A percentile compares a stretch with the other conserved stretches of the same genome.
phyloP scores from a whole-genome alignment of 495 filamentous ascomycete genomes.

The Aspergillus wentii region DNA sequence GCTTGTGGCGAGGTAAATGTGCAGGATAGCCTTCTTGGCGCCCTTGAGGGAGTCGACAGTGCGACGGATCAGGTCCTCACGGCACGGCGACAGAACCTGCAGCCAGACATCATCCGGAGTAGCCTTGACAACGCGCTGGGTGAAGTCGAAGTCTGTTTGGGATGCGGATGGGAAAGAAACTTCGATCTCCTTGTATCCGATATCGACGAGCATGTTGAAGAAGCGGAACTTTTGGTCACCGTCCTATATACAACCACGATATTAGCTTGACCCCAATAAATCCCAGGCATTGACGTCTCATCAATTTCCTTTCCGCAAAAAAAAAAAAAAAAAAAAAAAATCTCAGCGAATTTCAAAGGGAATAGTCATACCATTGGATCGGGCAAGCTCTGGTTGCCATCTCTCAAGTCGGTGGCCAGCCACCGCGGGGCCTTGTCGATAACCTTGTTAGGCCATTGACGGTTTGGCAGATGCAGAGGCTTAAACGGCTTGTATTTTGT shows the following conservation, averaged over 20 bases:
- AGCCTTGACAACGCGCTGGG: conserved; percentile 73
- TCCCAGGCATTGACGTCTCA: not conserved
- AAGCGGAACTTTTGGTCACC: conserved; percentile 91
- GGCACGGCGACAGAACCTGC: conserved; percentile 90
- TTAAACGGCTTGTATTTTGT: conserved; percentile 81
- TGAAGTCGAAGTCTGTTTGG: conserved; percentile 95
- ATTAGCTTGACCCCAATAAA: too few relatives aligned
- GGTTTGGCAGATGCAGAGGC: conserved; percentile 74
- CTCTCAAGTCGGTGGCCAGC: conserved; percentile 79
- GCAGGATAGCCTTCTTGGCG: conserved; percentile 91
- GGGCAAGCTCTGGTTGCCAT: conserved; percentile 84
- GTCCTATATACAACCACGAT: conserved; percentile 48
- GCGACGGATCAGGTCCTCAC: conserved; percentile 84
- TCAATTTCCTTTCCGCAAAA: not conserved
- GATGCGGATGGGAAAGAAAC: conserved; percentile 93
- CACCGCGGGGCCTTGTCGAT: conserved; percentile 78
- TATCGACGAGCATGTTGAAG: conserved; percentile 88
- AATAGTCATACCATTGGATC: conserved; percentile 73
- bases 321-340: not conserved
- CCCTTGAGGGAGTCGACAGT: conserved; percentile 89
- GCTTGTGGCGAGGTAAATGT: conserved; percentile 94
- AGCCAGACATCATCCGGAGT: conserved; percentile 93
- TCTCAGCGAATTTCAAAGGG: too few relatives aligned
- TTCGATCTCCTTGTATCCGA: conserved; percentile 98
- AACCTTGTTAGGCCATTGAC: conserved; percentile 82